Evolutionary conservation across 1,284 basidiomycete genomes (phyloP).

Genomic region (Leccinum griseonigrum): DNA sequence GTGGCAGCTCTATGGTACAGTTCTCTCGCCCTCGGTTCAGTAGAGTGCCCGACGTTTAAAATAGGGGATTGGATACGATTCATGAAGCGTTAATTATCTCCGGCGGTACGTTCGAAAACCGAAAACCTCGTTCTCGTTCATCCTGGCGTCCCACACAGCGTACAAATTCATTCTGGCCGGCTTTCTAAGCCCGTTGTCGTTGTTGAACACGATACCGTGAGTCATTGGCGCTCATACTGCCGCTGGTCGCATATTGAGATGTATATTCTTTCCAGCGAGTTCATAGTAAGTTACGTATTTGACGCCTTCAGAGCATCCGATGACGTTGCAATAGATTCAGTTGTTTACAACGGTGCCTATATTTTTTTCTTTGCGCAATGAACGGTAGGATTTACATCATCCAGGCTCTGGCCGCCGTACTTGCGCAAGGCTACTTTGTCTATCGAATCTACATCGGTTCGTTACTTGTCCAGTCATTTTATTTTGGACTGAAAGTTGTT

Average conservation of each 20-base stretch:
- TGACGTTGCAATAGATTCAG: constrained; percentile 9
- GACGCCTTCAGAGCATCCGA: not conserved
- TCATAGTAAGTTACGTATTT: constrained; percentile 12
- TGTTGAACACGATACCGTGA: constrained; percentile 1
- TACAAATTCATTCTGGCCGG: constrained; percentile 16
- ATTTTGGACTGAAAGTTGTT: not conserved
- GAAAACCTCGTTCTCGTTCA: not conserved
- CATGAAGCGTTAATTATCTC: constrained; percentile 4
- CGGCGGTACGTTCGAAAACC: constrained; percentile 5
- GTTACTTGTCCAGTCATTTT: not conserved
- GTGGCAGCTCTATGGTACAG: constrained; percentile 9
- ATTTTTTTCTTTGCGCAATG: not conserved
- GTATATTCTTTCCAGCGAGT: constrained; percentile 10
- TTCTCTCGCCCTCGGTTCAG: not conserved
- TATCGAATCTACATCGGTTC: constrained; percentile 17
- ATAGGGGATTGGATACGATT: constrained; percentile 10
- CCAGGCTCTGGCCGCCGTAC: constrained; percentile 6
- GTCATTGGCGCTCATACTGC: not conserved
- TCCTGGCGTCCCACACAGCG: not conserved
- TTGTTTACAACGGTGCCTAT: not conserved
- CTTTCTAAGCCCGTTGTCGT: not conserved
- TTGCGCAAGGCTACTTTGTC: constrained; percentile 11
- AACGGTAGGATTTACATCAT: not conserved
- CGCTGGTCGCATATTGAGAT: not conserved
- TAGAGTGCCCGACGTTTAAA: not conserved